phyloP scores from a whole-genome alignment of 805 yeast genomes.

The Ogataea pini region DNA sequence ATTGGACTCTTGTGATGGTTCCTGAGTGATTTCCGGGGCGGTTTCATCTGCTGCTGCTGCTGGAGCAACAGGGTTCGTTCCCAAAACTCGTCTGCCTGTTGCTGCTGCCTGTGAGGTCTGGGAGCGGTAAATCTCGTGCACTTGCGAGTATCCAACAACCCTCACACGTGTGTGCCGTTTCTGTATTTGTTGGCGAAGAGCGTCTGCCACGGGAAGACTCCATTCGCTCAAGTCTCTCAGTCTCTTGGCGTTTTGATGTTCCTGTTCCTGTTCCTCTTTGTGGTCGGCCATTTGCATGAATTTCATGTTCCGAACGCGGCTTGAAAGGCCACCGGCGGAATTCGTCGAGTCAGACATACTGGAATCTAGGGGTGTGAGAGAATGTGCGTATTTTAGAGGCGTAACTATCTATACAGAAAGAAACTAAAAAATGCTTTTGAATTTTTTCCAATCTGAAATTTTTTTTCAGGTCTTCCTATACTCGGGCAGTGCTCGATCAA shows the following conservation, averaged over 20 bases:
- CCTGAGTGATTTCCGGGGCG: not conserved
- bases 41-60: not conserved
- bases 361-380: not conserved
- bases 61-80: not conserved
- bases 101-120: conserved; percentile 3
- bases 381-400: not conserved
- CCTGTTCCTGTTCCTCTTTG: conserved; percentile 35
- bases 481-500: conserved; percentile 1
- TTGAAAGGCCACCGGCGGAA: conserved; percentile 48
- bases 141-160: conserved; percentile 34
- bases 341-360: conserved; percentile 13
- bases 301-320: conserved; percentile 83
- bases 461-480: not conserved
- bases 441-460: not conserved
- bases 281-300: conserved; percentile 53
- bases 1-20: not conserved
- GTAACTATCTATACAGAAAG: not conserved
- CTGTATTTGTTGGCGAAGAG: conserved; percentile 24
- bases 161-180: conserved; percentile 19
- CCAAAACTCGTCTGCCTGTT: conserved; percentile 31
- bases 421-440: not conserved
- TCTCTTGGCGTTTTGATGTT: conserved; percentile 33
- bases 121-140: conserved; percentile 17
- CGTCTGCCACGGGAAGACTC: conserved; percentile 41
- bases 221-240: conserved; percentile 54